Evolutionary conservation across 768 basidiomycete species (phyloP), one percentile per base, ranked within the genome.

Genomic region (Amanita subjunquillea): DNA sequence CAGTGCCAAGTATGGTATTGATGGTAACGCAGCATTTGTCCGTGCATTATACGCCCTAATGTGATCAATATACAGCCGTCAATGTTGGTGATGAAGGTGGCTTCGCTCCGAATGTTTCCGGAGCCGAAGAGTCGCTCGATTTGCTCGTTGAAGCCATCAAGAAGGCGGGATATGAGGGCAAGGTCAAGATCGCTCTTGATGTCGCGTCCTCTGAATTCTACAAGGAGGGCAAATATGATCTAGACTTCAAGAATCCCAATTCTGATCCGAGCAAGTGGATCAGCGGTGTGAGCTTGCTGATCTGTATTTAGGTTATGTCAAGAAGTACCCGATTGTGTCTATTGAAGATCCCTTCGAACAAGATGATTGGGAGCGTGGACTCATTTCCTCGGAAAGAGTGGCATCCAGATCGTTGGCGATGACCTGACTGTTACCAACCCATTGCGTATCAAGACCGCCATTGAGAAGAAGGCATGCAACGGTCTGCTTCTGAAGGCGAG

Each of bases 21-120:
- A 99, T 67, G 94, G 94, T 93, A 56, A 53, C 56, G 32, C 30
- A 15, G 13, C 22, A 10, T 32, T 9, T 43, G 50, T 55, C 27
- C 10, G 36, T 47, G 36, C n/a, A 22, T 8, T 34, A 3, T 57
- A 54, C 47, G 52, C 45, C 51, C 40, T 57, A 53, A 59, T 52
- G 39, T 42, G 27, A 32, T 15, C 32, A 25, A 27, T 50, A 41
- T 54, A 32, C 60, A 96, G 95, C 95, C 61, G 91, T 93, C 68
- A 99, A 98, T 66, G 95, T 99, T 61, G 96, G 96, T 73, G 96
- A 99, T 61, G 96, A 99, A 78, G 96, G 96, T 73, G 96, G 96
- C 54, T 99, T 99, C 64, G 96, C 96, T 30, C 96, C 96, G 60
- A 98, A 97, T 73, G 95, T 98, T 59, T 83, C 84, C 55, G 91